Conservation (phyloP, 1,139 yeast species). For the Saccharomyces hybrid region DNA sequence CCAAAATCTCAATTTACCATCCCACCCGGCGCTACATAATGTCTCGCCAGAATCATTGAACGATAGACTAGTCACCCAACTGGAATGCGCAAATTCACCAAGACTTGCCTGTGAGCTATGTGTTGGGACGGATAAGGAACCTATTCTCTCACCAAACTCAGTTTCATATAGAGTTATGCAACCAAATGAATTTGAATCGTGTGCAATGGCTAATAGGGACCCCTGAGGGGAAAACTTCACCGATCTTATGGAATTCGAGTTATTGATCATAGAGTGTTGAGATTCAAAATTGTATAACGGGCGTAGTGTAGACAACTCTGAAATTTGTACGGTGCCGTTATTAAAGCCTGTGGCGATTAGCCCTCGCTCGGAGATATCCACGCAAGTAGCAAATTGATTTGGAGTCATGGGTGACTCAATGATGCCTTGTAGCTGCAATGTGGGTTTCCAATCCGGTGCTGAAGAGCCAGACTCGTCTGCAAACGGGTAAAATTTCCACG, state of each 20-base stretch:
- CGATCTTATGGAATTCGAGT: constrained; percentile 55
- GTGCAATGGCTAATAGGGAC: constrained; percentile 70
- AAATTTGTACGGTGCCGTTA: constrained; percentile 70
- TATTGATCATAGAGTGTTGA: constrained; percentile 12
- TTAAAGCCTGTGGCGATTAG: constrained; percentile 76
- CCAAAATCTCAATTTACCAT: constrained; percentile 83
- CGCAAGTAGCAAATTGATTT: constrained; percentile 46
- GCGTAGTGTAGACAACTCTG: constrained; percentile 54
- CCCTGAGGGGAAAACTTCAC: constrained; percentile 74
- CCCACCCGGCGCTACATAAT: constrained; percentile 73
- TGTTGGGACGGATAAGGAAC: constrained; percentile 60
- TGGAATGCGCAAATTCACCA: constrained; percentile 79
- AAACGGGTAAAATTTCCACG: constrained; percentile 40
- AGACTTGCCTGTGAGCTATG: constrained; percentile 47
- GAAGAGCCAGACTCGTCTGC: too few relatives aligned
- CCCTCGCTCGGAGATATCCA: constrained; percentile 42
- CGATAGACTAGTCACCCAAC: constrained; percentile 77
- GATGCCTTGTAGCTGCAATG: constrained; percentile 32
- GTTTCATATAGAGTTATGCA: constrained; percentile 77
- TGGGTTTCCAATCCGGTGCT: constrained; percentile 17
- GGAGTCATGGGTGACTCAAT: background rate
- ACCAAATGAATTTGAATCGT: constrained; percentile 73
- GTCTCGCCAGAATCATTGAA: constrained; percentile 74
- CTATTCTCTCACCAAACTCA: constrained; percentile 78
- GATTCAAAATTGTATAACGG: constrained; percentile 62